These are phyloP conservation scores for Arthrobotrys sinensis DNA, from an alignment of 2,329 filamentous ascomycete genomes.

Conservation along the genomic window DNA sequence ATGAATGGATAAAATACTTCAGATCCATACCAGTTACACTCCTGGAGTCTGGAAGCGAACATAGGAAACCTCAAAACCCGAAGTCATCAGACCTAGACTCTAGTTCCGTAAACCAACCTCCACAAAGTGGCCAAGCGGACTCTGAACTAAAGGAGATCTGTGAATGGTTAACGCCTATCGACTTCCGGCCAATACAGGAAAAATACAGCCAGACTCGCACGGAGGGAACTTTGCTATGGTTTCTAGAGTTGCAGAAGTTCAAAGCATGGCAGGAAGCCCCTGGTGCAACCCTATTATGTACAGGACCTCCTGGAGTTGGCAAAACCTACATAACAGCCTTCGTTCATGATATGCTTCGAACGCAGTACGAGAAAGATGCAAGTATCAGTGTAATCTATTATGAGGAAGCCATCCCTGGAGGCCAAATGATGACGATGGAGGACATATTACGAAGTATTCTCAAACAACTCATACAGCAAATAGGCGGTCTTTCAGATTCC, in stretches of 20 bases:
- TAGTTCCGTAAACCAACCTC: no score
- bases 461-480: not conserved
- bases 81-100: not conserved
- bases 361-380: not conserved
- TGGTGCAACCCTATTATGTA: not conserved
- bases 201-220: not conserved
- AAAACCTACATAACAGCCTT: not conserved
- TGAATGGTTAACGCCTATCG: not conserved
- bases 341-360: not conserved
- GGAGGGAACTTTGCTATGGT: not conserved
- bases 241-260: not conserved
- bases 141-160: not conserved
- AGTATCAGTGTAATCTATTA: slow-evolving; percentile 4
- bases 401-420: not conserved
- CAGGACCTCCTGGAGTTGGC: not conserved
- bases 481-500: not conserved
- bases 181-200: not conserved
- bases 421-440: not conserved
- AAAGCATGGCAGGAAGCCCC: not conserved
- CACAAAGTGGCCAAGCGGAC: not conserved
- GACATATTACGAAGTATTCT: not conserved
- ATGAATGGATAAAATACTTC: not conserved
- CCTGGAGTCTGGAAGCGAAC: not conserved
- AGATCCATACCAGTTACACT: not conserved
- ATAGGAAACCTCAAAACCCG: not conserved